Evolutionary conservation across 2,329 filamentous ascomycete species (phyloP).

Genomic region (Sporothrix globosa): DNA sequence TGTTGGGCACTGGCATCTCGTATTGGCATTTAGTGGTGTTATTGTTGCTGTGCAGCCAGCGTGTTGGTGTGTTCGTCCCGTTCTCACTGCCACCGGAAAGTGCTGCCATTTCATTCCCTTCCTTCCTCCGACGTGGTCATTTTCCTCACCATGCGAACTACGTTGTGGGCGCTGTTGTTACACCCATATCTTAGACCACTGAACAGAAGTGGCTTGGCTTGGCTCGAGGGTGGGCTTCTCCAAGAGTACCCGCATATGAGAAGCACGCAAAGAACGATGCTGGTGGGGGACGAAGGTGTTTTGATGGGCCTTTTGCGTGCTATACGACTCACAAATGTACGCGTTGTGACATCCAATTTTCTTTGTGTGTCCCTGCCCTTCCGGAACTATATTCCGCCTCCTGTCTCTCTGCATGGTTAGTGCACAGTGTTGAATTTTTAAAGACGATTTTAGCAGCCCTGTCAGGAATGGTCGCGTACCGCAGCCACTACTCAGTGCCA

Average conservation of each 20-base stretch:
- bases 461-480: neutral
- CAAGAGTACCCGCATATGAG: neutral
- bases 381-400: neutral
- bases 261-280: no score
- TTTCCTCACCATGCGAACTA: neutral
- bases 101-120: neutral
- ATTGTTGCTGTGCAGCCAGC: no score
- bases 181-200: neutral
- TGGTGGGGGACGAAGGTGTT: no score
- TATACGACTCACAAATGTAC: neutral
- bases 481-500: neutral
- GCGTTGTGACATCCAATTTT: neutral
- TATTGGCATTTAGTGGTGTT: slow-evolving; percentile 2
- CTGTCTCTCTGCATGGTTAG: neutral
- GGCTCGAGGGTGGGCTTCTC: neutral
- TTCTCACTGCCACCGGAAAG: slow-evolving; percentile 1
- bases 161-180: neutral
- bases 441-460: neutral
- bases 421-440: neutral
- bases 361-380: neutral
- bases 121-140: neutral
- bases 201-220: slow-evolving; percentile 5
- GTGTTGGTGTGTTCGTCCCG: no score
- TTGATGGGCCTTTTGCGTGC: no score
- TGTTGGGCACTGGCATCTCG: slow-evolving; percentile 4